Percentiles rank a stretch among this genome's conserved stretches.
phyloP scores from a whole-genome alignment of 257 asterid species.

The Solanum piurae region DNA sequence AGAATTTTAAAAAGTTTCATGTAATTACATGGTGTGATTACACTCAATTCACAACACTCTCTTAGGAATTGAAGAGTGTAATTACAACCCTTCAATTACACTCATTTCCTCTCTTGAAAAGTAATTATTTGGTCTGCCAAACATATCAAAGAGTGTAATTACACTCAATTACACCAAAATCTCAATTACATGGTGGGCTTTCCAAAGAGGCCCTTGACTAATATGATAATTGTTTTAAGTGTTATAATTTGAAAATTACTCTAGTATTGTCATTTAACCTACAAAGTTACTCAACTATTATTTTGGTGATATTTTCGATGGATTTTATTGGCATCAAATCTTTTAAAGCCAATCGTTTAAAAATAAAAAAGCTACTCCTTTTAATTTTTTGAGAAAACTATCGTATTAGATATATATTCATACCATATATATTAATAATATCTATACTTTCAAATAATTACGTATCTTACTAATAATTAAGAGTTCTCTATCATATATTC shows the following conservation, averaged over 20 bases:
- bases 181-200: neutral
- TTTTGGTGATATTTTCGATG: neutral
- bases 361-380: neutral
- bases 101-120: neutral
- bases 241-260: neutral
- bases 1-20: neutral
- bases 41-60: neutral
- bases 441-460: too few species aligned
- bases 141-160: too few species aligned
- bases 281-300: neutral
- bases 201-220: neutral
- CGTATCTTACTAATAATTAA: too few species aligned
- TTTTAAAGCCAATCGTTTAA: neutral
- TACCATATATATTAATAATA: too few species aligned
- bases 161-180: neutral
- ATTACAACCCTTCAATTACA: neutral
- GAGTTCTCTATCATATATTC: too few species aligned
- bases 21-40: neutral
- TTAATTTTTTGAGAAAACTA: neutral
- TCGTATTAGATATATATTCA: too few species aligned
- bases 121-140: neutral
- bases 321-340: neutral
- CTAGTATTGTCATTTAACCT: neutral
- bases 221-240: neutral
- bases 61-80: neutral